phyloP scores from a whole-genome alignment of 768 basidiomycete genomes.

The Tephrocybe sp. region DNA sequence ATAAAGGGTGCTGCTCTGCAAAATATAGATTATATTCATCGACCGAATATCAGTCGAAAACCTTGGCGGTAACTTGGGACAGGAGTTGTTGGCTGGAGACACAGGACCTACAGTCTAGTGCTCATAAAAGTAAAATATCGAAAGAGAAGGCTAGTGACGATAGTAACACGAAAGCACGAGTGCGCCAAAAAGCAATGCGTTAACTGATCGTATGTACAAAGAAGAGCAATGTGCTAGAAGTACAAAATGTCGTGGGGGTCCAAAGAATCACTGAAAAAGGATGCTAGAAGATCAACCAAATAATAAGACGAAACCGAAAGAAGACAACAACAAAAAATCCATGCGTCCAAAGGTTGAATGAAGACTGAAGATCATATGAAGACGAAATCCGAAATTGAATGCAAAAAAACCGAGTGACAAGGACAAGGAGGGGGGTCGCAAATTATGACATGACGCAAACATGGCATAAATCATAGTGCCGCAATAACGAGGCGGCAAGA shows the following conservation, averaged over 20 bases:
- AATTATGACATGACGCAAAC: neutral
- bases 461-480: constrained; percentile 2
- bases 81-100: neutral
- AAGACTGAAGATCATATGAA: constrained; percentile 10
- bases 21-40: constrained; percentile 12
- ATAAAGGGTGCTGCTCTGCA: neutral
- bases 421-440: constrained; percentile 1
- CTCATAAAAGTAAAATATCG: neutral
- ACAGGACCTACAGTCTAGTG: constrained; percentile 11
- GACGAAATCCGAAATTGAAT: neutral
- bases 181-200: neutral
- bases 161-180: constrained; percentile 23
- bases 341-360: constrained; percentile 10
- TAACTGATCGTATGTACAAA: constrained; percentile 21
- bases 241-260: constrained; percentile 11
- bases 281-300: constrained; percentile 8
- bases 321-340: constrained; percentile 23
- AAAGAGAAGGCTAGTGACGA: neutral
- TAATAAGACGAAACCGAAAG: constrained; percentile 17
- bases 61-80: constrained; percentile 5
- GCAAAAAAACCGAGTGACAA: neutral
- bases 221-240: constrained; percentile 6
- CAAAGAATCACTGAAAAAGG: constrained; percentile 12
- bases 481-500: neutral
- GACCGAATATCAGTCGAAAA: constrained; percentile 8